Base-by-base conservation (phyloP, 768 basidiomycete genomes). In the Suillus spraguei region DNA sequence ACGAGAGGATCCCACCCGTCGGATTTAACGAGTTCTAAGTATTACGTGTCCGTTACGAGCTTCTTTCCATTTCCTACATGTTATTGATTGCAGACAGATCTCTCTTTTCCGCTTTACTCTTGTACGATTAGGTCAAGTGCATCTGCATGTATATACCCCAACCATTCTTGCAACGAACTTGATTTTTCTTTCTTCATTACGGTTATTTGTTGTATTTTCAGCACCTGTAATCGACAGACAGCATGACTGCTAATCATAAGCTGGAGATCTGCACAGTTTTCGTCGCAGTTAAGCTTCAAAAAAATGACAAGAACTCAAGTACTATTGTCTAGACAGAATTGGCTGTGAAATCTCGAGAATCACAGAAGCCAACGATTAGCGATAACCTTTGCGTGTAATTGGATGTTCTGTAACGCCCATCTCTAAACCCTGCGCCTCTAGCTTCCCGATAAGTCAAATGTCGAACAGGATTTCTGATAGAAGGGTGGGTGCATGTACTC, bases 1-100 rank as follows among this genome's bases (percentile, higher is more conserved):
- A 55, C 89, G 85, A 82, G 89, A 89, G 63, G 83, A 86, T 33
- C 85, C 86, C 55, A 72, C 35, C 11, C 47, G 47, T 50, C 62
- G 52, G 17, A 38, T 47, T 10, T 53, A 63, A 41, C 22, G 61
- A 33, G 22, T 61, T 28, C 32, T 13, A 16, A 22, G n/a, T 60
- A 35, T 60, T 59, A 55, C 32, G 32, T 35, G 59, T 52, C 42
- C 22, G 60, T 22, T 22, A 60, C 13, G 52, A 32, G 13, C n/a
- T 39, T 46, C 41, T 46, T 65, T 35, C 42, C n/a, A 46, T 42
- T 47, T 44, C 24, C 28, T 7, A 11, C 44, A n/a, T 42, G 17
- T 42, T 33, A n/a, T 46, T 62, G 56, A 41, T 58, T 28, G 6
- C 22, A 22, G 54, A 41, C 56, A 58, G 16, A 47, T 61, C 5